phyloP scores from a whole-genome alignment of 352 stramenopile genomes.

The Globisporangium rhizosaccharum region DNA sequence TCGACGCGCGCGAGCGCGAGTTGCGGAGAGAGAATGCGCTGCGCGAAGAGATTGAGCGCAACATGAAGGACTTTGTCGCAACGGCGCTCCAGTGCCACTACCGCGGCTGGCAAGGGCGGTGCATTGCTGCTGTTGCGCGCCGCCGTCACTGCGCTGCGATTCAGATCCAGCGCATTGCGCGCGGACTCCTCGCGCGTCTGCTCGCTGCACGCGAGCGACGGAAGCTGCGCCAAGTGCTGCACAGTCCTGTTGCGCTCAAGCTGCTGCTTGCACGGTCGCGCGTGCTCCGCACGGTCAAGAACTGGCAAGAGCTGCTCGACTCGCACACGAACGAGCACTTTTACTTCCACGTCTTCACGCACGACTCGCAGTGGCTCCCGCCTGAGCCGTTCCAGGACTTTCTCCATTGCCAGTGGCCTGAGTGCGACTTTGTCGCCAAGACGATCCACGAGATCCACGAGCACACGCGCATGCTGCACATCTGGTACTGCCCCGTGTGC shows the following conservation, averaged over 20 bases:
- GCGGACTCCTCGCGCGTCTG: conserved; percentile 42
- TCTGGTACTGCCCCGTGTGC: conserved; percentile 80
- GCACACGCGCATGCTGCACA: conserved; percentile 52
- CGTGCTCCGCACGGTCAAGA: conserved; percentile 51
- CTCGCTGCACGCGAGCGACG: conserved; percentile 38
- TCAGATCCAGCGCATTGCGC: conserved; percentile 47
- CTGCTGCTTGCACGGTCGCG: conserved; percentile 62
- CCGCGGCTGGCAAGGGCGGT: conserved; percentile 55
- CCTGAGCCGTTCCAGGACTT: conserved; percentile 61
- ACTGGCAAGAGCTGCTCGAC: conserved; percentile 78
- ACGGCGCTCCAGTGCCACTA: conserved; percentile 60
- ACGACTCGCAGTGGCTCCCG: conserved; percentile 76
- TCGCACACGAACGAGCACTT: conserved; percentile 83
- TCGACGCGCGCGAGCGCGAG: conserved; percentile 33
- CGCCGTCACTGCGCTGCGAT: conserved; percentile 44
- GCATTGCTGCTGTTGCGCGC: conserved; percentile 22
- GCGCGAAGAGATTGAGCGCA: conserved; percentile 63
- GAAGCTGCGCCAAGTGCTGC: conserved; percentile 53
- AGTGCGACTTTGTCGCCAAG: conserved; percentile 42
- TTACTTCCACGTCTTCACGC: conserved; percentile 77
- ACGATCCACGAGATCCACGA: conserved; percentile 78
- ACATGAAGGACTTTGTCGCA: conserved; percentile 73
- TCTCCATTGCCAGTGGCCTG: conserved; percentile 55
- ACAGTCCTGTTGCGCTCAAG: conserved; percentile 58
- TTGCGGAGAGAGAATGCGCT: conserved; percentile 56